Base-by-base conservation (phyloP, 352 stramenopile genomes). In the Globisporangium apiculatum region DNA sequence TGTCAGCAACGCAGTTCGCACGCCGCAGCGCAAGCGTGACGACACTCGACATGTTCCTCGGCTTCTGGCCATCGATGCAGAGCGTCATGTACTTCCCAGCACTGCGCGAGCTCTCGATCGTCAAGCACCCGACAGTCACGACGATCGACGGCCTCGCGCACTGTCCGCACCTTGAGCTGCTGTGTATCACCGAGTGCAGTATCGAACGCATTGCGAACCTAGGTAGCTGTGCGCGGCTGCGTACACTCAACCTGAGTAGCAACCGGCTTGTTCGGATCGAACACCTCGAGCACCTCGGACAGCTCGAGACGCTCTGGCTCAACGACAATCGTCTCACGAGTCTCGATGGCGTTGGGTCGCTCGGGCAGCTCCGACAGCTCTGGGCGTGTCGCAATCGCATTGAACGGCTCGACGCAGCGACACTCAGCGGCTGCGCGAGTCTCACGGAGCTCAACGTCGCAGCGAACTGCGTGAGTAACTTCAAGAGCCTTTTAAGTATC, bases 391-490 rank as follows among this genome's bases (percentile, higher is more conserved):
- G 83, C 6, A 97, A 97, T 60, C 68, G 66, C 1, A 79, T 96
- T 15, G 68, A 85, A 8, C 66, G 67, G 0, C 75, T 97, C 36
- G 85, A 88, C n/a, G 71, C 71, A 0, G 51, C 68, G 2, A 31
- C 24, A 31, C 58, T 96, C 2, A 87, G 91, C 48, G 60, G 53
- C 12, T 87, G 75, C 45, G 55, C 65, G 2, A 72, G 60, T 14
- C 65, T 97, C 0, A 70, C 53, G 1, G 86, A 97, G n/a, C 55
- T 97, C 9, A 96, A 97, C 53, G 37, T 97, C 15, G 76, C 86
- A 10, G 80, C 89, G 38, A 97, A 97, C 49, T 61, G 68, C 4
- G 55, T 97, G 40, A 81, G 68, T 24, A 89, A 67, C 57, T 97
- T 97, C 67, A 96, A 97, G 65, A 87, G 80, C 9, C 58, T 97